Evolutionary conservation across 2,329 filamentous ascomycete species (phyloP), one percentile per base, ranked within the genome.

Genomic region (Colletotrichum euphorbiae): DNA sequence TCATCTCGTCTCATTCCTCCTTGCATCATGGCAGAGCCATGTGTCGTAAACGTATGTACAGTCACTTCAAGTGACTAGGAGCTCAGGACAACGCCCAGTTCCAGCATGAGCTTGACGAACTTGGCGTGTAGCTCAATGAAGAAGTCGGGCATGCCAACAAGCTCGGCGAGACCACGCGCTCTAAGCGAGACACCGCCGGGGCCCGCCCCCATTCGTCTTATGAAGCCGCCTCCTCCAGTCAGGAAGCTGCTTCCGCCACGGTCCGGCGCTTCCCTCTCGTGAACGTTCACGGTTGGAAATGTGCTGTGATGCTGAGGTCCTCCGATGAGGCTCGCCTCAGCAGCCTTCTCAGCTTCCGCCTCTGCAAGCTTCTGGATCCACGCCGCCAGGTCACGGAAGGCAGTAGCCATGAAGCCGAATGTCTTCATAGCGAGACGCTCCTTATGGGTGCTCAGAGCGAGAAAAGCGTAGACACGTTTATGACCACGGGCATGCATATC

Each of bases 301-400:
- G 60, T 73, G 52, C 78, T 77, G 51, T 81, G 80, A 60, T 81
- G 78, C 21, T 81, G 81, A 43, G 81, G 80, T 71, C 80, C 72
- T 67, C 81, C 72, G 62, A 82, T 70, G 0, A 81, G 79, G 28
- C 79, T 81, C 3, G 65, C 50, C 65, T 86, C 84, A 31, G 83
- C 81, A 3, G 82, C 80, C 36, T 85, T 83, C 73, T 90, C 88
- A 8, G 89, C 87, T 74, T 91, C 89, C 1, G 82, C 81, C 69
- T 90, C 89, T 28, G 89, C 89, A 5, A 91, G 81, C 48, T 84
- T 82, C 76, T 90, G 88, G 56, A 91, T 91, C 87, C 89, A 91
- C 6, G 81, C 80, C 9, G 89, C 89, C 57, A 91, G 79, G 55
- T 90, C 87, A n/a, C 84, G 84, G 72, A 91, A 91, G 2, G 87